Conservation (phyloP, 139 green algal genomes). For the Micractinium conductrix region DNA sequence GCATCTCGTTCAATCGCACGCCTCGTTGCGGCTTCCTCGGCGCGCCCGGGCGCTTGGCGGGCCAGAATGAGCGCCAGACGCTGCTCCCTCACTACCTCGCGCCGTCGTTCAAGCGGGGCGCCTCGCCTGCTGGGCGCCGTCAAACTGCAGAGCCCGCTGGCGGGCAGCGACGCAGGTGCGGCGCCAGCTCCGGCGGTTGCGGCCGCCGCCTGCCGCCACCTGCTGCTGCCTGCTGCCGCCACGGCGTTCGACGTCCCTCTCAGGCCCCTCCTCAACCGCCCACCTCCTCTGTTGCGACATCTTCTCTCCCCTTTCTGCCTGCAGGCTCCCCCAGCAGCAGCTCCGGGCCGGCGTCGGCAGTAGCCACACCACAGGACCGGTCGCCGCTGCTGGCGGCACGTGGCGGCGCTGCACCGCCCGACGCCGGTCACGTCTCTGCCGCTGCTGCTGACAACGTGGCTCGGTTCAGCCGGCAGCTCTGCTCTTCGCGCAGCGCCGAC, state of each 20-base stretch:
- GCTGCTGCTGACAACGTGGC: neutral
- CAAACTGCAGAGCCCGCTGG: constrained; percentile 18
- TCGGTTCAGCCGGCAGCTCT: constrained; percentile 18
- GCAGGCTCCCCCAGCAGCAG: constrained; percentile 7
- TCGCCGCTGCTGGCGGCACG: neutral
- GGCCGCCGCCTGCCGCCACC: neutral
- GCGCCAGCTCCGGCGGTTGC: neutral
- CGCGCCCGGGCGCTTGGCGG: too few species aligned
- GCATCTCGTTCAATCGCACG: too few species aligned
- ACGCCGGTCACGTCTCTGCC: neutral
- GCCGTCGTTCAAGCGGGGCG: neutral
- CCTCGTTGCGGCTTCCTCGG: too few species aligned
- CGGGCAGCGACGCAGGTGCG: constrained; percentile 19
- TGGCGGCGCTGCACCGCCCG: neutral
- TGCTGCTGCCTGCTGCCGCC: neutral
- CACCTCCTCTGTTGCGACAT: too few species aligned
- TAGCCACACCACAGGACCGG: constrained; percentile 8
- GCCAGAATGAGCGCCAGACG: constrained; percentile 7
- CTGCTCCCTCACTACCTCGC: neutral
- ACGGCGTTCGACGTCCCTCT: too few species aligned
- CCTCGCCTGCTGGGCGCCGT: neutral
- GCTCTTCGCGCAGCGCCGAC: neutral
- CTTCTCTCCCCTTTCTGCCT: neutral
- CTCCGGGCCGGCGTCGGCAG: neutral
- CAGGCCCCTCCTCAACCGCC: too few species aligned